Evolutionary conservation across 441 rosid species (phyloP).

Genomic region (Breynia disticha): DNA sequence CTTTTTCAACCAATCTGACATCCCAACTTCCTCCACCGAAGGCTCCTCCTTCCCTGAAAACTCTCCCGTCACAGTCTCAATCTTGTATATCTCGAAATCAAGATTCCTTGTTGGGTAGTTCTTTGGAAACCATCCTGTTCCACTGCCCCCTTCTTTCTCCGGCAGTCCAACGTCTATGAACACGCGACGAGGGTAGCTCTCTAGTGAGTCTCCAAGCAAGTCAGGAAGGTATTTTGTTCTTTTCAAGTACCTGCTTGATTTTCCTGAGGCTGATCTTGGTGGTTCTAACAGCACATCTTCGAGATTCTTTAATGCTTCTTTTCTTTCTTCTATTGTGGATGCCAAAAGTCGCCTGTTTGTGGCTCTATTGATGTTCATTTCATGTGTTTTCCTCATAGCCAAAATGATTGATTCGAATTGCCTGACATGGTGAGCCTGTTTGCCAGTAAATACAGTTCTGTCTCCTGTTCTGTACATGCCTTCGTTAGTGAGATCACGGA

Average conservation of each 20-base stretch:
- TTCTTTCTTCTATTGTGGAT: conserved; percentile 29
- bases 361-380: conserved; percentile 1
- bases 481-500: conserved; percentile 45
- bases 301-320: conserved; percentile 43
- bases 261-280: conserved; percentile 59
- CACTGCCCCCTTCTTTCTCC: conserved; percentile 36
- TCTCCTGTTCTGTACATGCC: conserved; percentile 36
- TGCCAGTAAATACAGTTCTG: conserved; percentile 29
- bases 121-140: conserved; percentile 52
- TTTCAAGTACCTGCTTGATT: conserved; percentile 48
- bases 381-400: conserved; percentile 40
- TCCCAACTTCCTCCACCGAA: conserved; percentile 29
- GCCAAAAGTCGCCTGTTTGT: conserved; percentile 32
- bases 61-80: conserved; percentile 46
- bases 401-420: conserved; percentile 25
- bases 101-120: conserved; percentile 62
- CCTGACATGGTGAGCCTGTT: conserved; percentile 38
- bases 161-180: conserved; percentile 60
- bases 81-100: conserved; percentile 60
- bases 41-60: conserved; percentile 19
- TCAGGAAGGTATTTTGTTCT: conserved; percentile 50
- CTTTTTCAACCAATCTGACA: conserved; percentile 56
- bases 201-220: conserved; percentile 48
- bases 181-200: conserved; percentile 50
- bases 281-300: conserved; percentile 81